Evolutionary conservation across 306 rosid genomes (phyloP), one percentile per base, ranked within the genome.

Genomic region (Fragaria iinumae): DNA sequence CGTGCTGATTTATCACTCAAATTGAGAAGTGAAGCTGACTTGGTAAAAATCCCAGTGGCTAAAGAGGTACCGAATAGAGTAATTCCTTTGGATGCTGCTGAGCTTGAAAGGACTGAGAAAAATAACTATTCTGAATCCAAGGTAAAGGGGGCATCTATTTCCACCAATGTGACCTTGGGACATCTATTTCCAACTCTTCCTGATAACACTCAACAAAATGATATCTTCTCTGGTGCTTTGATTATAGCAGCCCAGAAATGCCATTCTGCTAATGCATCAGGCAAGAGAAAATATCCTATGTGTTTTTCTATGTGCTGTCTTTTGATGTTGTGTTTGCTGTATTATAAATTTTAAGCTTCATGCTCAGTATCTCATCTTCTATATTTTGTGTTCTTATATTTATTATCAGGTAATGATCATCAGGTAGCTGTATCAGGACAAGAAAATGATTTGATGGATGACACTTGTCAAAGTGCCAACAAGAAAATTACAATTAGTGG

Each of bases 341-440:
- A 27, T 41, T 48, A 25, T 21, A 16, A 10, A 36, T 17, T 21
- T 11, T 43, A 70, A 63, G 52, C 50, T 76, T 71, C 36, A 56
- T 43, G 73, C 48, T 75, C 68, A 10, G 60, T 56, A 16, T 72
- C 49, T 84, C 55, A 32, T 68, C 49, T 68, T 76, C 5, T 47
- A 60, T 71, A 23, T 39, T 77, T 16, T 55, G 7, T 23, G 14
- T 62, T 66, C 79, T 44, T 78, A 66, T 64, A 60, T 67, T 82
- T 67, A 70, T 74, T 78, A 64, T 34, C 81, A 79, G 89, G 68
- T 76, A 83, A 79, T 60, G 56, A 77, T 85, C 77, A 50, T 85
- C 77, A 50, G 64, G 73, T 23, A 21, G 27, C n/a, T 27, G 45
- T 47, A 12, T 71, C 79, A n/a, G 25, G 76, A 13, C 44, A 59